Evolutionary conservation across 2,329 filamentous ascomycete genomes (phyloP), one percentile per base, ranked within the genome.

Genomic region (Ustilaginoidea virens): DNA sequence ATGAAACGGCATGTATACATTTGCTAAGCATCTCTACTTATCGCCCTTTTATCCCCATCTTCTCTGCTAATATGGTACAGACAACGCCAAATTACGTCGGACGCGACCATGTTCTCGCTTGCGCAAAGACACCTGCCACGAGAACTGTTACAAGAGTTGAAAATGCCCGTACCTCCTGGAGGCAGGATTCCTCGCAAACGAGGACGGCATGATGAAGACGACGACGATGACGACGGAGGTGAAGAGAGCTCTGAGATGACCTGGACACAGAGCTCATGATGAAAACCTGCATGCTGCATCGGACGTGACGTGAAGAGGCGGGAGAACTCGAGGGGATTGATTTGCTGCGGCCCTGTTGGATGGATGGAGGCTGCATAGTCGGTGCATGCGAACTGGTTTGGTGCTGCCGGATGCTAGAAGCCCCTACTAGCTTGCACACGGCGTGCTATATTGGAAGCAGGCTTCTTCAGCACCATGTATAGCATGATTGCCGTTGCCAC

Each of bases 381-480:
- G n/a, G n/a, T n/a, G n/a, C n/a, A n/a, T n/a, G n/a, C n/a, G n/a
- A n/a, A n/a, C n/a, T n/a, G n/a, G n/a, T n/a, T n/a, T n/a, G n/a
- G n/a, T n/a, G n/a, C n/a, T n/a, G n/a, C n/a, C 7, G 9, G 8
- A 18, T 13, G 24, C 20, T 66, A 82, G 78, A 80, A 85, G 36
- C 76, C 69, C 46, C 70, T 76, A 48, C 76, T 83, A 52, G 81
- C 72, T 32, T 80, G 72, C 34, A 93, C 73, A 37, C 82, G 73
- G 36, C 76, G 72, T 30, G 76, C 56, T 27, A 80, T 62, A 42
- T 81, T 74, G 16, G 76, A 73, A 7, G 82, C 66, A 10, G 85
- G 83, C 55, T 87, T 93, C 53, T 80, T 85, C 36, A 93, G 61
- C 21, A 98, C 74, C 80, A 96, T 86, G 69, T 79, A 93, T 47